These are phyloP conservation scores for Rhodotorula sphaerocarpa DNA, from an alignment of 768 basidiomycete species.

Conservation along the genomic window DNA sequence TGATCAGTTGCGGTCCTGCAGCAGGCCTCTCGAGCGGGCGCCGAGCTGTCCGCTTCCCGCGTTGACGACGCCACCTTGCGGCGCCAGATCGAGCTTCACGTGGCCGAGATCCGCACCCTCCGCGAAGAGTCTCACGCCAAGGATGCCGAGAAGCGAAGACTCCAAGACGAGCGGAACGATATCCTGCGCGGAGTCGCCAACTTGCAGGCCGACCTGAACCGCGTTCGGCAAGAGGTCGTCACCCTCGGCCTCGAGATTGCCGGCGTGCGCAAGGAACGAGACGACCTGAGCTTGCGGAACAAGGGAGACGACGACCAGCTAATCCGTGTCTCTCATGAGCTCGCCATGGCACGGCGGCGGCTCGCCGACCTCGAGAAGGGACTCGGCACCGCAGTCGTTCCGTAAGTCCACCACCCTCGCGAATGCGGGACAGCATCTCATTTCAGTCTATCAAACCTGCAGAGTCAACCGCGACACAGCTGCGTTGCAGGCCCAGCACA, in stretches of 20 bases:
- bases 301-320: constrained; percentile 47
- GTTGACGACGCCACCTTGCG: constrained; percentile 63
- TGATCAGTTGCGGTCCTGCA: constrained; percentile 36
- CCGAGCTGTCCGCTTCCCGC: constrained; percentile 56
- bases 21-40: constrained; percentile 58
- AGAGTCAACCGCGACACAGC: too few relatives aligned
- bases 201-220: constrained; percentile 64
- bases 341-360: constrained; percentile 48
- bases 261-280: constrained; percentile 57
- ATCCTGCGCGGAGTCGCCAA: constrained; percentile 59
- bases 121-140: constrained; percentile 9
- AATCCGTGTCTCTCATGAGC: constrained; percentile 59
- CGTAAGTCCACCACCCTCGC: neutral
- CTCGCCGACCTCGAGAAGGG: constrained; percentile 46
- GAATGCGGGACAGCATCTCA: constrained; percentile 49
- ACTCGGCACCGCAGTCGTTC: constrained; percentile 40
- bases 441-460: constrained; percentile 25
- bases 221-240: constrained; percentile 68
- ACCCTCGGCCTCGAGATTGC: constrained; percentile 70
- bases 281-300: constrained; percentile 41
- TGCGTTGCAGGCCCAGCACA: constrained; percentile 52
- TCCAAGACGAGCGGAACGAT: constrained; percentile 59
- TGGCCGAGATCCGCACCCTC: constrained; percentile 66
- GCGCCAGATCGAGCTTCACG: constrained; percentile 63
- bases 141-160: constrained; percentile 54